Conservation (phyloP, 495 filamentous ascomycete species). For the Penicillium canariense region DNA sequence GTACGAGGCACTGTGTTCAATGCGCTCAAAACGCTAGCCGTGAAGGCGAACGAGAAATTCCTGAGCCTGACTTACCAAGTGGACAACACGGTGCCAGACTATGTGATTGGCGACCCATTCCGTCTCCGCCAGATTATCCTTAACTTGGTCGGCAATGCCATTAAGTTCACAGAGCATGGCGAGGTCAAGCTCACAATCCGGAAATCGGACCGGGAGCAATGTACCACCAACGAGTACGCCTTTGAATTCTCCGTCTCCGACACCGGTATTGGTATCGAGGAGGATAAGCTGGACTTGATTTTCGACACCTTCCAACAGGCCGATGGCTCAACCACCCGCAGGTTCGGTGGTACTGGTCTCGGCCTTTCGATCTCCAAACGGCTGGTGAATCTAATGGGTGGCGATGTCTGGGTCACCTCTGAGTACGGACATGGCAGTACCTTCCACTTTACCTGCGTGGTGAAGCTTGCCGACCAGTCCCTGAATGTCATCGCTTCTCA, state of each 20-base stretch:
- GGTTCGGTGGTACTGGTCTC: constrained; percentile 95
- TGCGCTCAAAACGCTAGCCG: constrained; percentile 90
- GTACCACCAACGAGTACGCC: constrained; percentile 74
- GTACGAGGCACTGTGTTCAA: constrained; percentile 96
- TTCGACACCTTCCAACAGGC: constrained; percentile 99
- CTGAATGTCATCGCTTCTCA: constrained; percentile 77
- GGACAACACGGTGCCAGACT: constrained; percentile 90
- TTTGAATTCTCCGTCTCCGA: constrained; percentile 97
- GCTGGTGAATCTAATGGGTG: constrained; percentile 95
- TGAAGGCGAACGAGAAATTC: constrained; percentile 97
- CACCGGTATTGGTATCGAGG: constrained; percentile 95
- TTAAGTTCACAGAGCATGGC: constrained; percentile 96
- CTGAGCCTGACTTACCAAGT: constrained; percentile 92
- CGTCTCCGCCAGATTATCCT: constrained; percentile 88
- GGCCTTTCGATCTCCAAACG: constrained; percentile 96
- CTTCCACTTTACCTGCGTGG: constrained; percentile 96
- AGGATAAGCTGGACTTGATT: constrained; percentile 94
- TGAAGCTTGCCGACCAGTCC: constrained; percentile 81
- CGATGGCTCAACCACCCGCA: constrained; percentile 93
- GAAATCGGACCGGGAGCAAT: constrained; percentile 64
- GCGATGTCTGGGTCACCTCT: constrained; percentile 95
- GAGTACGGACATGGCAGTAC: constrained; percentile 89
- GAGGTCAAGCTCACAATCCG: constrained; percentile 93
- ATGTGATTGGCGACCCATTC: constrained; percentile 96
- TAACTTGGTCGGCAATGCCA: constrained; percentile 59